Conservation (phyloP, 129 eudicot genomes). For the Lactuca sativa region DNA sequence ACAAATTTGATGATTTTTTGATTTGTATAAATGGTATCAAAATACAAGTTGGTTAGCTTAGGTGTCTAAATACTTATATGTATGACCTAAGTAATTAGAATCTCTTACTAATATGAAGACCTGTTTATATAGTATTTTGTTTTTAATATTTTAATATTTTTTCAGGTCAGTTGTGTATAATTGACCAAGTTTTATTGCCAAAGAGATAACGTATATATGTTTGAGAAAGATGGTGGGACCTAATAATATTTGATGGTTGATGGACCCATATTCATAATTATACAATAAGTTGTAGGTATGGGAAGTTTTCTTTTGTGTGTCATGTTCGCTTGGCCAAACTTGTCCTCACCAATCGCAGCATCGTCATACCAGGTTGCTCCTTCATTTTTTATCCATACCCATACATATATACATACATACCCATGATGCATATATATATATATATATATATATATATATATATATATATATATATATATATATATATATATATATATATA, state of each 20-base stretch:
- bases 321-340: slow-evolving; percentile 30
- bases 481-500: background rate
- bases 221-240: slow-evolving; percentile 27
- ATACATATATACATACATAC: background rate
- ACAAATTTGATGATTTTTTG: too few relatives aligned
- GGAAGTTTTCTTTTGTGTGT: slow-evolving; percentile 23
- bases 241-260: slow-evolving; percentile 36
- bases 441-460: background rate
- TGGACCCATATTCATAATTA: slow-evolving; percentile 13
- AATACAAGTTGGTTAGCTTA: too few relatives aligned
- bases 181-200: background rate
- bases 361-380: slow-evolving; percentile 36
- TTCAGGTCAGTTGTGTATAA: too few relatives aligned
- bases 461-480: background rate
- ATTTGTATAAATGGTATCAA: too few relatives aligned
- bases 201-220: slow-evolving; percentile 7
- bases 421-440: background rate
- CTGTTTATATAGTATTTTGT: too few relatives aligned
- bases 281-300: slow-evolving; percentile 20
- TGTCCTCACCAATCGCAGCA: slow-evolving; percentile 33
- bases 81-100: too few relatives aligned
- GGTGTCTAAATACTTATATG: too few relatives aligned
- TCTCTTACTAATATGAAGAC: too few relatives aligned
- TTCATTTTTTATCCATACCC: slow-evolving; percentile 2
- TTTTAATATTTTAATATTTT: too few relatives aligned